Conservation (phyloP, 179 eudicot species). For the Gypsophila paniculata region DNA sequence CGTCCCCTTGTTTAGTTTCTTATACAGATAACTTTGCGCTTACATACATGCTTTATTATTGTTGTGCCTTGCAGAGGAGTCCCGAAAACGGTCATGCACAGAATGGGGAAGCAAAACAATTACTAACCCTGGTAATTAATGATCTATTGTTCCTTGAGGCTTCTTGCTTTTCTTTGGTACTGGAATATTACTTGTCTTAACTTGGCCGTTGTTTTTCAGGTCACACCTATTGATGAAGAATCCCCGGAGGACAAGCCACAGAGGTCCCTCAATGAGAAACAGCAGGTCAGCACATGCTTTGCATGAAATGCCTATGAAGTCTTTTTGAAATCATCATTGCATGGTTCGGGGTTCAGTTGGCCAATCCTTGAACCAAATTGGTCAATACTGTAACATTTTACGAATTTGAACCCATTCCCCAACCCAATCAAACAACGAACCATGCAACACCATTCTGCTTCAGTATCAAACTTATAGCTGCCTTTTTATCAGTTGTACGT, state of each 20-base stretch:
- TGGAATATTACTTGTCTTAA: constrained; percentile 11
- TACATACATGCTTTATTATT: constrained; percentile 9
- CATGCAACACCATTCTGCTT: background rate
- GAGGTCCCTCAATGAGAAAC: constrained; percentile 88
- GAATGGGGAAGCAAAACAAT: constrained; percentile 60
- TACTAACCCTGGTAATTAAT: constrained; percentile 44
- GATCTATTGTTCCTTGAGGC: constrained; percentile 2
- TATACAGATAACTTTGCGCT: background rate
- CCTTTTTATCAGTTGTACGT: background rate
- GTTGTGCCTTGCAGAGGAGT: constrained; percentile 55
- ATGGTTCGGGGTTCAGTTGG: background rate
- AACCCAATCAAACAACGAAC: background rate
- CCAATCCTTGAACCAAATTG: too few species aligned
- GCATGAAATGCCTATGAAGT: constrained; percentile 5
- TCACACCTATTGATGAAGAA: constrained; percentile 41
- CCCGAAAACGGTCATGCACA: constrained; percentile 67
- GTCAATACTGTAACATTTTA: background rate
- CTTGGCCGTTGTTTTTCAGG: constrained; percentile 33
- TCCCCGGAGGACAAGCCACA: constrained; percentile 89
- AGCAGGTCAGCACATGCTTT: constrained; percentile 51
- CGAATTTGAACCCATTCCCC: background rate
- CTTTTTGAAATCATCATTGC: background rate
- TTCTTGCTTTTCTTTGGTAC: background rate
- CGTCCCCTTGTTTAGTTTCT: background rate
- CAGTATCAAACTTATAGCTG: background rate